Conservation (phyloP, 139 green algal species). For the Closterium sp. region DNA sequence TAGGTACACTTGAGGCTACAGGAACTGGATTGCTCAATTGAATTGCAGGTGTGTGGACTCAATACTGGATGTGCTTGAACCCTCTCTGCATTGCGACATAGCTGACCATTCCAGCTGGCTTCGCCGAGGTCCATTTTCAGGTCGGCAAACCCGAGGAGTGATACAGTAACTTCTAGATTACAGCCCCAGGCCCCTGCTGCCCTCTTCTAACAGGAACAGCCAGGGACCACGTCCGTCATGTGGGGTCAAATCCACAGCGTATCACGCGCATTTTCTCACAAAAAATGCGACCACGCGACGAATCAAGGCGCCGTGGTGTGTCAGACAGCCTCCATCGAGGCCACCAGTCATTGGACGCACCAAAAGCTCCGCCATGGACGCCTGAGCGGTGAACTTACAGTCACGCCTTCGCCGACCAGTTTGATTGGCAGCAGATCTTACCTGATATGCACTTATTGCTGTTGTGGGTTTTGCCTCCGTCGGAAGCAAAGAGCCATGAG, state of each 20-base stretch:
- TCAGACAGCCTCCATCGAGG: background rate
- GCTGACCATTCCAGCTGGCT: background rate
- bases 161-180: background rate
- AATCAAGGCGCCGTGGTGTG: background rate
- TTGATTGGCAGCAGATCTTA: too few relatives aligned
- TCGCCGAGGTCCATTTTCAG: background rate
- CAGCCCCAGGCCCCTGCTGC: background rate
- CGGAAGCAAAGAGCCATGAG: background rate
- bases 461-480: background rate
- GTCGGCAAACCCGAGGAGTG: background rate
- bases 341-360: background rate
- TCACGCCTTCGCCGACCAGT: background rate
- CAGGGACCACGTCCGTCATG: background rate
- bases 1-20: too few relatives aligned
- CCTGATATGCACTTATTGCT: too few relatives aligned
- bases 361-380: background rate
- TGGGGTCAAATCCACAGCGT: background rate
- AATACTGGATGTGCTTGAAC: too few relatives aligned
- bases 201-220: background rate
- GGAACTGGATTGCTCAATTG: too few relatives aligned
- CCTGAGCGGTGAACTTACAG: background rate
- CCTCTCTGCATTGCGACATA: too few relatives aligned
- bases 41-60: too few relatives aligned
- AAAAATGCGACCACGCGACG: background rate
- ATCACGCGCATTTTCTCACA: background rate